Percentiles rank a stretch among this genome's conserved stretches.
Conservation (phyloP, 257 asterid species). For the Penstemon davidsonii region DNA sequence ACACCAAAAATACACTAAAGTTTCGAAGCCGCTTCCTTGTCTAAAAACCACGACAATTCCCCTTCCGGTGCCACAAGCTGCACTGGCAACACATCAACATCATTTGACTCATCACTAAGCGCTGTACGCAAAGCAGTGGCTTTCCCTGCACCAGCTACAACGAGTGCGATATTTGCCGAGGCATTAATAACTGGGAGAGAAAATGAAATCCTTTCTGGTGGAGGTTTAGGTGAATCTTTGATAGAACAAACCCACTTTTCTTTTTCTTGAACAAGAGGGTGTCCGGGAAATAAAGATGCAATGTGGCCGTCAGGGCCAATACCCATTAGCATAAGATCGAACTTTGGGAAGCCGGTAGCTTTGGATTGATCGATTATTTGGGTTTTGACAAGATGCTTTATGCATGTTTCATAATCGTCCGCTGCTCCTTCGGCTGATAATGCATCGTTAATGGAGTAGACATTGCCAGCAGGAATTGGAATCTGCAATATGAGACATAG, state of each 20-base stretch:
- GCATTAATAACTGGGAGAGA: conserved; percentile 88
- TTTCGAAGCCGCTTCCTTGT: conserved; percentile 45
- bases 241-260: conserved; percentile 82
- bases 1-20: background rate
- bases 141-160: conserved; percentile 73
- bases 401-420: conserved; percentile 77
- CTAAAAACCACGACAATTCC: conserved; percentile 55
- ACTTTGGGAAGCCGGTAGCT: conserved; percentile 68
- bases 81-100: conserved; percentile 68
- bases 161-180: conserved; percentile 74
- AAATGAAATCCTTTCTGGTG: conserved; percentile 84
- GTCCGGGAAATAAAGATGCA: conserved; percentile 90
- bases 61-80: conserved; percentile 79
- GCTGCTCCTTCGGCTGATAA: conserved; percentile 92
- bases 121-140: conserved; percentile 58
- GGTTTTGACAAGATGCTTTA: conserved; percentile 65
- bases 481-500: conserved; percentile 39
- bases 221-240: conserved; percentile 95
- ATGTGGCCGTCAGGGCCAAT: conserved; percentile 98
- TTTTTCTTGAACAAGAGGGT: conserved; percentile 66
- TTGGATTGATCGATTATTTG: conserved; percentile 52
- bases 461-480: conserved; percentile 82
- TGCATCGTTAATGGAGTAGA: conserved; percentile 81
- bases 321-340: conserved; percentile 87
- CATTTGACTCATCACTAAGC: conserved; percentile 49